Conservation (phyloP, 208 protist genomes). For the Trypanosoma cruzi region DNA sequence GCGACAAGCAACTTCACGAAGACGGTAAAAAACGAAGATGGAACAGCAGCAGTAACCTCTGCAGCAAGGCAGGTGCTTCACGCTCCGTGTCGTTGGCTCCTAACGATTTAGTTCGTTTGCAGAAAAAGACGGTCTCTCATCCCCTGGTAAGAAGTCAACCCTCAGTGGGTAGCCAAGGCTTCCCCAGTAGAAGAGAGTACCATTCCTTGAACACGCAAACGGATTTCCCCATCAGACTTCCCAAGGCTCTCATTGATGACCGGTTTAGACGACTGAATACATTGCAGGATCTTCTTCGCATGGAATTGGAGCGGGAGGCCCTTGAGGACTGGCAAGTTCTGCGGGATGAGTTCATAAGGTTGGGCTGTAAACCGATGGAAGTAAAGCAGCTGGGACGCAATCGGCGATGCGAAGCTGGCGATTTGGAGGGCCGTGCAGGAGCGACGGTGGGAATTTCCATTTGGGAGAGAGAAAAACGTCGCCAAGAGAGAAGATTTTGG, state of each 20-base stretch:
- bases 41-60: slow-evolving; percentile 5
- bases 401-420: neutral
- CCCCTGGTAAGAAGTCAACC: too few species aligned
- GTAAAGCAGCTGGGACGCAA: neutral
- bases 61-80: neutral
- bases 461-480: slow-evolving; percentile 18
- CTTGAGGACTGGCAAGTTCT: slow-evolving; percentile 19
- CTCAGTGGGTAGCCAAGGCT: too few species aligned
- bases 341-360: slow-evolving; percentile 14
- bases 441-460: too few species aligned
- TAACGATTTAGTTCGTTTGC: neutral
- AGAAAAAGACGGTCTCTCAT: neutral
- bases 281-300: slow-evolving; percentile 8
- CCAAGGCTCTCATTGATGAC: neutral
- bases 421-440: neutral
- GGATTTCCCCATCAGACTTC: neutral
- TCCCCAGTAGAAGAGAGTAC: neutral
- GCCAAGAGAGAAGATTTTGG: slow-evolving; percentile 9
- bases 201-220: neutral
- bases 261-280: slow-evolving; percentile 8
- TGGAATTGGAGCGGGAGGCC: slow-evolving; percentile 13
- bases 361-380: neutral
- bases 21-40: neutral
- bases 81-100: too few species aligned
- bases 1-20: neutral